Evolutionary conservation across 805 yeast genomes (phyloP).

Genomic region (Suhomyces sp.): DNA sequence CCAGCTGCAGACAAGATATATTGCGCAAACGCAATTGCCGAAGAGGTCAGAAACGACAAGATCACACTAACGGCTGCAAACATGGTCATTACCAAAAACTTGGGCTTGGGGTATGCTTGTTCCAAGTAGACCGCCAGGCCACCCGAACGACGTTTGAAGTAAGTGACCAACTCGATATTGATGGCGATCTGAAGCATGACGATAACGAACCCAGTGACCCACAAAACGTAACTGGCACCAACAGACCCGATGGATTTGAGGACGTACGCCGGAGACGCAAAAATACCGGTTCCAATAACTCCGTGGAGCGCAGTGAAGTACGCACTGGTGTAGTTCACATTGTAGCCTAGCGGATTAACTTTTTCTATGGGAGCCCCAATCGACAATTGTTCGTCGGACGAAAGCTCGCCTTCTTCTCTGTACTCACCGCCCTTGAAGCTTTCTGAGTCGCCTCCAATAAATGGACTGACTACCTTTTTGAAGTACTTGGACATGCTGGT

Average conservation of each 20-base stretch:
- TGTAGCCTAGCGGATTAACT: constrained; percentile 38
- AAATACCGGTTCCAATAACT: constrained; percentile 75
- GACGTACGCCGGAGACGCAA: constrained; percentile 64
- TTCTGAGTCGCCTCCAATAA: neutral
- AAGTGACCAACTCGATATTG: constrained; percentile 42
- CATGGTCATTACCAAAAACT: constrained; percentile 32
- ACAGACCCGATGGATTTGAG: constrained; percentile 44
- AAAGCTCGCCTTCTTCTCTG: constrained; percentile 2
- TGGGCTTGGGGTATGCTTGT: constrained; percentile 35
- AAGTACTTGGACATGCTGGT: neutral
- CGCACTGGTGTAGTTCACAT: constrained; percentile 41
- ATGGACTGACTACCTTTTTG: neutral
- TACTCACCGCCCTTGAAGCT: constrained; percentile 1
- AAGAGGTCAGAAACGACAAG: constrained; percentile 33
- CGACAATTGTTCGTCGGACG: constrained; percentile 14
- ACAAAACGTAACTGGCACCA: constrained; percentile 43
- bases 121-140: constrained; percentile 40
- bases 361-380: constrained; percentile 43
- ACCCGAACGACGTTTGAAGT: constrained; percentile 34
- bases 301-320: constrained; percentile 65
- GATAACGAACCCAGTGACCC: constrained; percentile 41
- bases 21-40: constrained; percentile 37
- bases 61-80: constrained; percentile 38
- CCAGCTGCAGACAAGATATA: constrained; percentile 34
- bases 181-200: constrained; percentile 35